Evolutionary conservation across 78 protist species (phyloP), one percentile per base, ranked within the genome.

Genomic region (Dictyostelium capitatum): DNA sequence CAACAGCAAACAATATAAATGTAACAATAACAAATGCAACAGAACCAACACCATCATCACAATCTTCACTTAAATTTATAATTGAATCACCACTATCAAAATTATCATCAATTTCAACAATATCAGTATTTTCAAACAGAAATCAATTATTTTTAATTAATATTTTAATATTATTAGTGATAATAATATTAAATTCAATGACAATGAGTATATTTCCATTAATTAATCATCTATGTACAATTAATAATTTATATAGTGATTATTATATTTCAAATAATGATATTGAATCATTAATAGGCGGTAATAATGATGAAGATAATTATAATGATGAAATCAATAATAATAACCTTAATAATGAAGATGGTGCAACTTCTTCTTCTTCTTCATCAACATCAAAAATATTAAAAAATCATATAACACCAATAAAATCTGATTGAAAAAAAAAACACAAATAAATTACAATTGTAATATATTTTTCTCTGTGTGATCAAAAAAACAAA

Each of bases 181-280:
- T 67, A 67, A 67, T 32, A 28, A 67, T 67, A 12, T 67, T 67
- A 67, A 67, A 67, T 67, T 43, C 75, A 32, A 67, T 67, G 48
- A 32, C 17, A 28, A 32, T 67, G 28, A 67, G 50, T 15, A 32
- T 67, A 4, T 67, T 67, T 14, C 75, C 75, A 67, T 67, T 67
- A 67, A 0, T 67, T 20, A n/a, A 25, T 67, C 75, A 67, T 19
- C 3, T 67, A 8, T 67, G 46, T 6, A 67, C 41, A 32, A 67
- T 67, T 6, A 67, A 67, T 32, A 67, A 67, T 67, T 11, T 67
- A 28, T 67, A 48, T 67, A n/a, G 37, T 67, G 37, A 67, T 9
- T 67, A 67, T 64, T 64, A 20, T 14, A 19, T 3, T 25, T 10
- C 28, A 9, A 64, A 23, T n/a, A 23, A 64, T 32, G 73, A 64